A percentile compares a stretch with the other conserved stretches of the same genome.
Evolutionary conservation across 805 yeast genomes (phyloP).

Genomic region (Ogataea zsoltii): DNA sequence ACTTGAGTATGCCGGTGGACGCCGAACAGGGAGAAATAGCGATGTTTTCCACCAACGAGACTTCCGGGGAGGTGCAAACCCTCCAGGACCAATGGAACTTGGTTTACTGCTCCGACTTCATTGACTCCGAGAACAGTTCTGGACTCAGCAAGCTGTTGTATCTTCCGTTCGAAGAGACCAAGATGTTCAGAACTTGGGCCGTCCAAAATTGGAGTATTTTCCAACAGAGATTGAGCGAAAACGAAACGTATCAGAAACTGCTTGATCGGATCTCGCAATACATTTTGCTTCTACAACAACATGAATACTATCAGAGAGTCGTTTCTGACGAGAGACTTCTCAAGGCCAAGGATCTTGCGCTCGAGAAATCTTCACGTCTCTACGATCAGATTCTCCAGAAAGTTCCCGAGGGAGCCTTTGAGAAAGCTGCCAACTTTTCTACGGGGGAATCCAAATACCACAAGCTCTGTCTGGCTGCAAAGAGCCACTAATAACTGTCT

Average conservation of each 20-base stretch:
- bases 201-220: not conserved
- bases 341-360: not conserved
- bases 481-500: not conserved
- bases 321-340: conserved; percentile 4
- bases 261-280: not conserved
- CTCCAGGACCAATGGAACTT: conserved; percentile 45
- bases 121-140: conserved; percentile 52
- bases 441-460: conserved; percentile 21
- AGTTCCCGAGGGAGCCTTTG: conserved; percentile 5
- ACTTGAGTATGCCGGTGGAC: conserved; percentile 54
- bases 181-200: not conserved
- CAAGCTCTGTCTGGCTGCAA: conserved; percentile 25
- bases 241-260: not conserved
- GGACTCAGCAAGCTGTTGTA: conserved; percentile 58
- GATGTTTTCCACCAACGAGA: conserved; percentile 12
- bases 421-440: conserved; percentile 8
- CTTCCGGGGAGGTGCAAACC: conserved; percentile 18
- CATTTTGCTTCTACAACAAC: not conserved
- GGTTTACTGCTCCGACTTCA: conserved; percentile 48
- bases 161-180: conserved; percentile 15
- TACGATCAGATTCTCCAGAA: not conserved
- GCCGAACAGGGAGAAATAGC: conserved; percentile 45
- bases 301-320: conserved; percentile 2
- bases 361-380: not conserved
- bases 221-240: not conserved